phyloP scores from a whole-genome alignment of 768 basidiomycete genomes.

The Mrakia frigida region DNA sequence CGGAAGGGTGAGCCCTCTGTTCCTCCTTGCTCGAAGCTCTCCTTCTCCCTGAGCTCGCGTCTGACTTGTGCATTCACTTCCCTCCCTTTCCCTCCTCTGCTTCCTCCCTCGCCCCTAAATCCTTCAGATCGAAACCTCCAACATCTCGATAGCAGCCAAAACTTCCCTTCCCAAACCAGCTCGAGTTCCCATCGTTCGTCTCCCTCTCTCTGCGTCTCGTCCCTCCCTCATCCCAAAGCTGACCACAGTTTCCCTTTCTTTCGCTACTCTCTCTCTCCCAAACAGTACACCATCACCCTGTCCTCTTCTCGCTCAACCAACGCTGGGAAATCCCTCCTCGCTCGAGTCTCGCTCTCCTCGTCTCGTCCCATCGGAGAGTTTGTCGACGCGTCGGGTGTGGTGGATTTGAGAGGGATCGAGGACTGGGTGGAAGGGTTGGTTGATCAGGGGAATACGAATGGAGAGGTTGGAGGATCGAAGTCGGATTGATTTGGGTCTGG shows the following conservation, averaged over 20 bases:
- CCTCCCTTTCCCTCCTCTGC: background rate
- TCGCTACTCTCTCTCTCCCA: conserved; percentile 34
- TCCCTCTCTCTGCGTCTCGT: background rate
- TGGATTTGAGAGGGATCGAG: conserved; percentile 72
- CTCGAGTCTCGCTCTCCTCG: conserved; percentile 56
- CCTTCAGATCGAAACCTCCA: conserved; percentile 28
- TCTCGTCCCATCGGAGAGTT: conserved; percentile 61
- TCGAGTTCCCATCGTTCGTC: conserved; percentile 23
- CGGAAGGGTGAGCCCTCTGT: conserved; percentile 52
- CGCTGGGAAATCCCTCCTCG: conserved; percentile 77
- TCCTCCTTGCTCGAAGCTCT: background rate
- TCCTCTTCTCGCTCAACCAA: conserved; percentile 65
- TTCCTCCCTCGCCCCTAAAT: background rate
- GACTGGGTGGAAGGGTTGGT: conserved; percentile 60
- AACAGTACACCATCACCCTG: conserved; percentile 62
- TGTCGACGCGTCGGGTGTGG: conserved; percentile 71
- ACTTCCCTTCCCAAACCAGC: conserved; percentile 13
- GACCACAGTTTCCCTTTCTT: background rate
- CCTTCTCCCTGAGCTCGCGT: background rate
- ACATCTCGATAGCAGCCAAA: conserved; percentile 13
- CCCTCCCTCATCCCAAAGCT: background rate
- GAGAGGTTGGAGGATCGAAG: background rate
- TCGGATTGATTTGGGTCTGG: too few species aligned
- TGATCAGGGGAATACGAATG: background rate
- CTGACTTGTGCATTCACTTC: too few species aligned